Percentiles rank a stretch among this genome's conserved stretches.
Conservation (phyloP, 225 moss, liverwort and hornwort genomes). For the Bryoerythrophyllum caledonicum region DNA sequence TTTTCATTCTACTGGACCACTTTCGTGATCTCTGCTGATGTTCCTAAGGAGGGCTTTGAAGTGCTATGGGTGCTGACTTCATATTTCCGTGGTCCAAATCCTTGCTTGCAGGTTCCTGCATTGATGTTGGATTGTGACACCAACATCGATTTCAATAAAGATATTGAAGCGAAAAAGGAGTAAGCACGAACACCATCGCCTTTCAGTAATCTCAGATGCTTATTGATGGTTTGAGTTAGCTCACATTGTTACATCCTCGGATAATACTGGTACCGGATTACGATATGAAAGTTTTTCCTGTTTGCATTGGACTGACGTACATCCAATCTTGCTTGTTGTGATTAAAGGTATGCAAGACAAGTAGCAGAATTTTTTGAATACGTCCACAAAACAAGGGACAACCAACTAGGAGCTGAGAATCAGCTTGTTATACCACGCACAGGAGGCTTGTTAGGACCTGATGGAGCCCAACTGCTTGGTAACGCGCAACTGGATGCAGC, state of each 20-base stretch:
- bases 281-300: not conserved
- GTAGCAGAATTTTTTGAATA: conserved; percentile 94
- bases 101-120: conserved; percentile 74
- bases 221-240: not conserved
- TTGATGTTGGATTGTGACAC: conserved; percentile 90
- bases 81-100: not conserved
- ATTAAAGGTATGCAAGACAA: conserved; percentile 85
- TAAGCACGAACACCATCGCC: conserved; percentile 30
- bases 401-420: conserved; percentile 36
- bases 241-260: not conserved
- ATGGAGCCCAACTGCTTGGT: conserved; percentile 66
- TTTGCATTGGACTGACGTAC: not conserved
- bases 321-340: no score
- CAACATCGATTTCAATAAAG: conserved; percentile 84
- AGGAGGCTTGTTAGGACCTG: conserved; percentile 74
- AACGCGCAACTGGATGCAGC: conserved; percentile 55
- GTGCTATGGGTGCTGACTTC: not conserved
- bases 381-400: conserved; percentile 77
- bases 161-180: conserved; percentile 92
- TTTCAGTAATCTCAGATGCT: not conserved
- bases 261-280: no score
- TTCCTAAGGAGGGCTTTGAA: not conserved
- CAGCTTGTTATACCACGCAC: conserved; percentile 61
- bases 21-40: not conserved
- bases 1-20: not conserved